Evolutionary conservation across 2,329 filamentous ascomycete species (phyloP).

Genomic region (Bertia moriformis): DNA sequence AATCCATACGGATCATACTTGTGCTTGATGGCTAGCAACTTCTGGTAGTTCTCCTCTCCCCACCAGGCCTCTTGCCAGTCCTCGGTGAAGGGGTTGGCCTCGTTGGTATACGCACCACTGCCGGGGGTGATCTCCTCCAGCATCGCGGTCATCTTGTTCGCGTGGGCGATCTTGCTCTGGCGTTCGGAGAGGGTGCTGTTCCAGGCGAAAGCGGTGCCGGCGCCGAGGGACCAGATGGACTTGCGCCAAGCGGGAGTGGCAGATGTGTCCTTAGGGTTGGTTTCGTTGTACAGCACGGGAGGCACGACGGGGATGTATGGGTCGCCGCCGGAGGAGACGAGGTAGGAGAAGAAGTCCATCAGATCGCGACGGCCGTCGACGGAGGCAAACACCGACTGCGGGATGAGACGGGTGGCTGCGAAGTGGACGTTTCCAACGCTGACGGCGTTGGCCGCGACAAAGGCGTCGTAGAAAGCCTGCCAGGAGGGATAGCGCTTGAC

Average conservation of each 20-base stretch:
- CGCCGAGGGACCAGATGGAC: conserved; percentile 7
- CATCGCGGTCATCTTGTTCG: conserved; percentile 10
- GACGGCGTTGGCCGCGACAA: conserved; percentile 3
- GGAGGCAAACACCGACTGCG: conserved; percentile 6
- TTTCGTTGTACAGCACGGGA: background rate
- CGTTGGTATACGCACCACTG: conserved; percentile 14
- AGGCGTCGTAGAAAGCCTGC: background rate
- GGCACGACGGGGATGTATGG: background rate
- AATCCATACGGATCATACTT: conserved; percentile 7
- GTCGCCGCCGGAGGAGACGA: background rate
- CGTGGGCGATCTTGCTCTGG: conserved; percentile 4
- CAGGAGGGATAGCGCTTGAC: background rate
- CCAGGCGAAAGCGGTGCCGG: background rate
- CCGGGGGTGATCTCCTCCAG: conserved; percentile 10
- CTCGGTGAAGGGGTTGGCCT: conserved; percentile 10
- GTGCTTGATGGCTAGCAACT: conserved; percentile 7
- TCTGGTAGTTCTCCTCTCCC: conserved; percentile 8
- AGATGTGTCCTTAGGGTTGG: conserved; percentile 4
- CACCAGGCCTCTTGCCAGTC: conserved; percentile 8
- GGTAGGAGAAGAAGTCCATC: conserved; percentile 5
- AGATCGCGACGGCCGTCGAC: conserved; percentile 5
- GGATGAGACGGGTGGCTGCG: conserved; percentile 7
- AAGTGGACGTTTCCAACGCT: conserved; percentile 5
- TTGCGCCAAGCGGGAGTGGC: conserved; percentile 8
- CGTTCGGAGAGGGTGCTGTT: background rate